Percentiles rank a stretch among this genome's conserved stretches.
Conservation (phyloP, 352 stramenopile species). For the Proteromonas lacertae region DNA sequence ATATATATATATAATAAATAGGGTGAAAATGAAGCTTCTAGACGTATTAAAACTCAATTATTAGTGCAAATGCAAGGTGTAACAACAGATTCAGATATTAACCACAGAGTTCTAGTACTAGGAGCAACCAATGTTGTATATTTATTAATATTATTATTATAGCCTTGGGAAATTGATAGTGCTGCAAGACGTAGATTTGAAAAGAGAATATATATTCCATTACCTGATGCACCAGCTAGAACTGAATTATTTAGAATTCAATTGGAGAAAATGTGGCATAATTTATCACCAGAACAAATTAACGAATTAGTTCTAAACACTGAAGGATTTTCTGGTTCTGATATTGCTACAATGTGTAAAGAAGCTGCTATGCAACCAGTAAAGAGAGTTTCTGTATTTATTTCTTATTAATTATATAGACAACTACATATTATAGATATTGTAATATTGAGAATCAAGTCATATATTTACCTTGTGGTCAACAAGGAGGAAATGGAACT, state of each 20-base stretch:
- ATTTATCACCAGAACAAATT: constrained; percentile 62
- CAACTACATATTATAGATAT: no score
- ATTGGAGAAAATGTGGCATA: constrained; percentile 72
- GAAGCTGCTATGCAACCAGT: constrained; percentile 88
- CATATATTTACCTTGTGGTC: no score
- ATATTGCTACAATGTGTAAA: constrained; percentile 79
- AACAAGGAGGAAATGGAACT: no score
- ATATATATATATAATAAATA: constrained; percentile 64
- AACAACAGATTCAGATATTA: constrained; percentile 6
- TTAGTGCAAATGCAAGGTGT: constrained; percentile 38
- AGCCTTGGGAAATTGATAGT: constrained; percentile 8
- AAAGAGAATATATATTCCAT: constrained; percentile 91
- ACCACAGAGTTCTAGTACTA: constrained; percentile 55
- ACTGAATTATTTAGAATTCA: constrained; percentile 84
- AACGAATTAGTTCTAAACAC: constrained; percentile 49
- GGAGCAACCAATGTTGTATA: constrained; percentile 70
- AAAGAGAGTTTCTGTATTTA: no score
- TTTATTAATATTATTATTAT: background rate
- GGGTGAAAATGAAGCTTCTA: constrained; percentile 68
- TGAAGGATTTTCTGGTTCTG: constrained; percentile 60
- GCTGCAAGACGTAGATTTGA: constrained; percentile 86
- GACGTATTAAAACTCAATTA: constrained; percentile 93
- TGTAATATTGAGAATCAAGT: no score
- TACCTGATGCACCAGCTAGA: constrained; percentile 44
- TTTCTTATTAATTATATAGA: no score